Base-by-base conservation (phyloP, 75 land plant genomes). In the Larix kaempferi region DNA sequence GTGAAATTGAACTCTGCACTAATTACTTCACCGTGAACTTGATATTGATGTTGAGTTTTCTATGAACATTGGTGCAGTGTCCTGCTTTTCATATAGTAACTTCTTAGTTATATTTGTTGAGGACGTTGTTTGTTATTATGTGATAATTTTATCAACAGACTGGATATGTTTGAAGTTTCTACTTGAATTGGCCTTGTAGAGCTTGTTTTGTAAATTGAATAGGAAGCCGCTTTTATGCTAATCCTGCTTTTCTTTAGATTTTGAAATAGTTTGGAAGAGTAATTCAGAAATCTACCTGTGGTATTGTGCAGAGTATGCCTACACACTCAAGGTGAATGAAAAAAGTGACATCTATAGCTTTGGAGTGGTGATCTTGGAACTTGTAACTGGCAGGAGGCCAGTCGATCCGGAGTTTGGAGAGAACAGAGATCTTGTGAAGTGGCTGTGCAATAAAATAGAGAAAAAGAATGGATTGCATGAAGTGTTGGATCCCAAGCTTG, bases 301-400 rank as follows among this genome's bases (percentile, higher is more conserved):
- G 12, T 49, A 10, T 49, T 49, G 54, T 49, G 71, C 93, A 54
- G 93, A 91, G 73, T 91, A 91, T 83, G 93, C 91, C 62, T 89
- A 89, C 58, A 83, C 91, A 35, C 89, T 89, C 13, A 84, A 86
- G 56, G 61, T 91, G 35, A 91, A 87, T 74, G 93, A 91, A 73
- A 91, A 84, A 83, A 91, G 93, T 81, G 93, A 91, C 81, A 84
- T 91, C 17, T 91, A 91, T 74, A 86, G 90, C 57, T 91, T 84
- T 78, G 93, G 93, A 26, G 91, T 91, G 76, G 74, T 91, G 26
- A 81, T 91, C 22, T 52, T 91, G 62, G 93, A 91, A 84, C 78
- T 88, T 21, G 87, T 91, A 26, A 89, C 91, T 49, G 93, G 93
- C 56, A 80, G 91, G 81, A 89, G 89, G 77, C 93, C 93, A 21